Conservation (phyloP, 208 protist species). For the Lotmaria passim region DNA sequence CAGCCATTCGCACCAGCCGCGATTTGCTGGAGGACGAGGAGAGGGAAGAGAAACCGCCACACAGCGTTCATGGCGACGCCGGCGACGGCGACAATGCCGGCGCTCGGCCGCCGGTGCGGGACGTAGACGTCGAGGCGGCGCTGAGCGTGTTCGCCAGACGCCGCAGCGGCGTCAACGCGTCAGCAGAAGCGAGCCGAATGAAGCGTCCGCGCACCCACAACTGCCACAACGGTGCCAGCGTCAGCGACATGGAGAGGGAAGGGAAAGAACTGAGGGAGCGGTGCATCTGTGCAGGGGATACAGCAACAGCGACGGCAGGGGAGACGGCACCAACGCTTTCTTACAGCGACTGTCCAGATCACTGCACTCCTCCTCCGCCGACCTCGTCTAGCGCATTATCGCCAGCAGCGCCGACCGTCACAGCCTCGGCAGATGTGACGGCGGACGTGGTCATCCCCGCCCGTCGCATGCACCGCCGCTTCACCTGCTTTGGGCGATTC, state of each 20-base stretch:
- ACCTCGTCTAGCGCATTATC: not conserved
- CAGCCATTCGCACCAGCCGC: constrained; percentile 41
- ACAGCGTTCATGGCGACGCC: not conserved
- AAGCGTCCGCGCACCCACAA: not conserved
- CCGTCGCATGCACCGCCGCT: constrained; percentile 56
- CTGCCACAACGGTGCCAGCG: not conserved
- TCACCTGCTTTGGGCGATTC: constrained; percentile 74
- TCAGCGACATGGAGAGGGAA: no score
- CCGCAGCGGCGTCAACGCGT: not conserved
- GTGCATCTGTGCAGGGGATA: no score
- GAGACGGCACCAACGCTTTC: not conserved
- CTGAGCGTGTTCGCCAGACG: constrained; percentile 11
- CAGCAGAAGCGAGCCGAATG: not conserved
- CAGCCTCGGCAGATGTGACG: constrained; percentile 4
- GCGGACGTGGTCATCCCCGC: constrained; percentile 20
- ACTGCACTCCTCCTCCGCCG: no score
- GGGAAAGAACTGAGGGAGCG: not conserved
- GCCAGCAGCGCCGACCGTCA: no score
- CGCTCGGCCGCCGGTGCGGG: not conserved
- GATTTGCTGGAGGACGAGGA: constrained; percentile 46
- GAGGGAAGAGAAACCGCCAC: not conserved
- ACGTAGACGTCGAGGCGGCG: constrained; percentile 37
- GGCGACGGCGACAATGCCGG: not conserved
- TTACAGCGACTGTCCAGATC: not conserved
- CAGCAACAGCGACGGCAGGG: not conserved